Percentiles rank a stretch among this genome's conserved stretches.
These are phyloP conservation scores for thale cress (Arabidopsis thaliana) DNA, from an alignment of 345 rosid genomes.

Conservation along the genomic window DNA sequence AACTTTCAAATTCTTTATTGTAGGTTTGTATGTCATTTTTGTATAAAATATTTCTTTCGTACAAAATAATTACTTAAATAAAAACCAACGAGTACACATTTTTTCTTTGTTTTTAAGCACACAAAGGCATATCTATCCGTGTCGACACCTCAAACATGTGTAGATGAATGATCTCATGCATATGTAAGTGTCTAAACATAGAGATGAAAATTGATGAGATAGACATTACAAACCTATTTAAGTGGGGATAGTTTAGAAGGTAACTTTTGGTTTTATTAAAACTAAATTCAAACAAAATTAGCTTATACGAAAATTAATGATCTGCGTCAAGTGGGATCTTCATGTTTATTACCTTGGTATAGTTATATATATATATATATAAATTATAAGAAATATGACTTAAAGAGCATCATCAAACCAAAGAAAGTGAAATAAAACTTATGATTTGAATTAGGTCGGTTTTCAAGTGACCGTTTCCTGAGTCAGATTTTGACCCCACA, in stretches of 20 bases:
- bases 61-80: background rate
- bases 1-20: background rate
- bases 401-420: conserved; percentile 6
- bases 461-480: conserved; percentile 40
- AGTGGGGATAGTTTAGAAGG: background rate
- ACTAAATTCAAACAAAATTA: background rate
- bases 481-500: conserved; percentile 40
- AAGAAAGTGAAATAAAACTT: conserved; percentile 1
- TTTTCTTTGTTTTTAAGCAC: background rate
- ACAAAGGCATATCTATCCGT: conserved; percentile 18
- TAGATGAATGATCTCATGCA: conserved; percentile 13
- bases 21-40: conserved; percentile 10
- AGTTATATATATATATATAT: background rate
- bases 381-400: background rate
- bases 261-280: background rate
- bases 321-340: background rate
- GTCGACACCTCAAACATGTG: conserved; percentile 14
- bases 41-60: conserved; percentile 8
- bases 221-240: background rate
- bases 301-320: conserved; percentile 2
- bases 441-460: conserved; percentile 16
- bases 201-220: background rate
- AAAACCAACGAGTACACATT: conserved; percentile 8
- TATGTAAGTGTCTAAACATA: conserved; percentile 10
- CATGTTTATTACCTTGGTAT: conserved; percentile 3